These are phyloP conservation scores for Yueomyces sp. DNA, from an alignment of 805 yeast species.

Conservation along the genomic window DNA sequence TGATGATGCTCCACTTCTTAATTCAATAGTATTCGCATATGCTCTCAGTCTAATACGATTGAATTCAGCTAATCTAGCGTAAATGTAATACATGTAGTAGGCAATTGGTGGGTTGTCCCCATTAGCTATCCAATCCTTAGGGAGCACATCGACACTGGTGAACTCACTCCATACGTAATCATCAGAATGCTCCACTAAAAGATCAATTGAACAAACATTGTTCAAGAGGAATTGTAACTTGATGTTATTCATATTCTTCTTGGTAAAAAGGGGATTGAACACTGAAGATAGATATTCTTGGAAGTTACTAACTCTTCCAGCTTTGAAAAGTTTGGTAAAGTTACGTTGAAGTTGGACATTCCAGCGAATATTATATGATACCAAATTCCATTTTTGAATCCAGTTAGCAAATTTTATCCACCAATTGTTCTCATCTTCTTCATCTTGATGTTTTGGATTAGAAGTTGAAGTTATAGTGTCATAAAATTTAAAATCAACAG, in stretches of 20 bases:
- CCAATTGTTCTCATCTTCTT: slow-evolving; percentile 8
- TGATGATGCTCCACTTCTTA: slow-evolving; percentile 13
- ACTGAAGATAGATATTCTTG: slow-evolving; percentile 22
- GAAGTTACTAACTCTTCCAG: slow-evolving; percentile 16
- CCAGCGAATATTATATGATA: slow-evolving; percentile 30
- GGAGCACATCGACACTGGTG: slow-evolving; percentile 7
- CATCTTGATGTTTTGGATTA: background rate
- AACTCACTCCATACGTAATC: slow-evolving; percentile 17
- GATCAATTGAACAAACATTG: slow-evolving; percentile 23
- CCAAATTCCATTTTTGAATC: slow-evolving; percentile 25
- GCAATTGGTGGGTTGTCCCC: slow-evolving; percentile 28
- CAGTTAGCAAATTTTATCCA: slow-evolving; percentile 26
- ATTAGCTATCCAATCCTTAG: slow-evolving; percentile 19
- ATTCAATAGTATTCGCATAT: slow-evolving; percentile 9
- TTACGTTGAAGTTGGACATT: slow-evolving; percentile 24
- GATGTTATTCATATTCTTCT: slow-evolving; percentile 8
- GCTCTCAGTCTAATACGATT: slow-evolving; percentile 8
- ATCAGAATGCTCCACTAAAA: slow-evolving; percentile 15
- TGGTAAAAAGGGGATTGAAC: slow-evolving; percentile 22
- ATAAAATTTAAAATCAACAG: slow-evolving; percentile 22
- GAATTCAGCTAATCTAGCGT: slow-evolving; percentile 10
- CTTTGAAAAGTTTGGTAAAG: slow-evolving; percentile 14
- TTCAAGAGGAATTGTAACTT: slow-evolving; percentile 17
- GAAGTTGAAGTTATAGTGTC: background rate
- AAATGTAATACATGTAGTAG: slow-evolving; percentile 27